Conservation (phyloP, 2,329 filamentous ascomycete genomes). For the Lasiodiplodia theobromae region DNA sequence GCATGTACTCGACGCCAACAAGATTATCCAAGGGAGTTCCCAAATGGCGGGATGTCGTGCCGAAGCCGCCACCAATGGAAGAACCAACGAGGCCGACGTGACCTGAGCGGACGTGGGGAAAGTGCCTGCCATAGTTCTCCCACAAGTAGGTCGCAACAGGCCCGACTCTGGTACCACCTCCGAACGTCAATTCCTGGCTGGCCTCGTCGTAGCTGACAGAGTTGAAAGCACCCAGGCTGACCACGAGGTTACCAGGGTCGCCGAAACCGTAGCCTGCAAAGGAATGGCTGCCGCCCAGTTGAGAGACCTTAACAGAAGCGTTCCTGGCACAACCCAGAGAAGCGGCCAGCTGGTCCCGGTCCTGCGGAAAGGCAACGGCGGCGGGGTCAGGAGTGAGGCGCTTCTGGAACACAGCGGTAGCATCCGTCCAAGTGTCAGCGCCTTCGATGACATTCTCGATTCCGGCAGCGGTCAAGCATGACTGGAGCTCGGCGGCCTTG, state of each 20-base stretch:
- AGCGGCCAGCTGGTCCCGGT: constrained; percentile 30
- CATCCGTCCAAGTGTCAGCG: constrained; percentile 30
- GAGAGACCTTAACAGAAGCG: constrained; percentile 32
- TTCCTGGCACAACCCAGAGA: constrained; percentile 33
- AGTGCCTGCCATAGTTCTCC: constrained; percentile 35
- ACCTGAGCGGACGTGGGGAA: constrained; percentile 34
- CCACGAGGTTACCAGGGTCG: constrained; percentile 31
- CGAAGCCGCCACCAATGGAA: constrained; percentile 34
- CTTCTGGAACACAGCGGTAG: constrained; percentile 32
- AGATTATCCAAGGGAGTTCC: constrained; percentile 34
- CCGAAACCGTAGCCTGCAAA: constrained; percentile 35
- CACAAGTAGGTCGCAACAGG: constrained; percentile 34
- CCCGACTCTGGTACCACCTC: constrained; percentile 34
- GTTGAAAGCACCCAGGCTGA: constrained; percentile 34
- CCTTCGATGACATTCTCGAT: constrained; percentile 26
- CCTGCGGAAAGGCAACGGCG: constrained; percentile 31
- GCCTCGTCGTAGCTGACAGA: constrained; percentile 31
- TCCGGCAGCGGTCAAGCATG: constrained; percentile 30
- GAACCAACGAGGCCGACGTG: constrained; percentile 34
- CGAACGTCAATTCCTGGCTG: constrained; percentile 32
- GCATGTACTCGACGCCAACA: constrained; percentile 33
- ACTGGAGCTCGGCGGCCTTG: constrained; percentile 28
- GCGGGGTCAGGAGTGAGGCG: constrained; percentile 34
- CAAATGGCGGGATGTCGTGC: constrained; percentile 33
- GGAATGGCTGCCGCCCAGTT: constrained; percentile 33